These are phyloP conservation scores for Malus hybrid DNA, from an alignment of 331 rosid species.

Conservation along the genomic window DNA sequence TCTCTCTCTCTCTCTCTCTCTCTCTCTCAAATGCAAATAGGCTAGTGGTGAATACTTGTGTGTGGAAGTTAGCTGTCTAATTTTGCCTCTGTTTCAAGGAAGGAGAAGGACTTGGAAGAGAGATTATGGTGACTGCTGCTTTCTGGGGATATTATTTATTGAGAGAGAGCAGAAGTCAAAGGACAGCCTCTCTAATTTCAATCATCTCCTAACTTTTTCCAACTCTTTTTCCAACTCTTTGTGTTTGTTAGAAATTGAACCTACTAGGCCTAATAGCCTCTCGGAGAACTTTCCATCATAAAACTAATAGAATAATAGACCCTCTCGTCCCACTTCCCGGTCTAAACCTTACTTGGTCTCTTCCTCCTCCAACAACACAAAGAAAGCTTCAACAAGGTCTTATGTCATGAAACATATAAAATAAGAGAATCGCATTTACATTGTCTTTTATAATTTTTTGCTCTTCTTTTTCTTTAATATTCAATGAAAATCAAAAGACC, in stretches of 20 bases:
- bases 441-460: no score
- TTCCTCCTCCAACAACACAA: constrained; percentile 7
- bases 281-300: constrained; percentile 36
- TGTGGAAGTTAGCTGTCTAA: not conserved
- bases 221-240: constrained; percentile 1
- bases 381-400: constrained; percentile 16
- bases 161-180: constrained; percentile 50
- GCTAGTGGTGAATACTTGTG: not conserved
- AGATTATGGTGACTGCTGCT: constrained; percentile 6
- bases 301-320: not conserved
- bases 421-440: not conserved
- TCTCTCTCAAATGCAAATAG: not conserved
- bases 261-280: not conserved
- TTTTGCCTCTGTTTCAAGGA: not conserved
- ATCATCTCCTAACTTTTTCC: constrained; percentile 10
- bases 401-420: not conserved
- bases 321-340: not conserved
- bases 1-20: constrained; percentile 1
- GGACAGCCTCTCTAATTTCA: constrained; percentile 41
- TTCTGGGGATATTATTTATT: constrained; percentile 7
- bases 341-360: constrained; percentile 13
- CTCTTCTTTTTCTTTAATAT: no score
- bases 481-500: no score
- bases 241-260: constrained; percentile 18
- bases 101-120: constrained; percentile 22